phyloP scores from a whole-genome alignment of 257 asterid species.

The Solanum corneliomulleri region DNA sequence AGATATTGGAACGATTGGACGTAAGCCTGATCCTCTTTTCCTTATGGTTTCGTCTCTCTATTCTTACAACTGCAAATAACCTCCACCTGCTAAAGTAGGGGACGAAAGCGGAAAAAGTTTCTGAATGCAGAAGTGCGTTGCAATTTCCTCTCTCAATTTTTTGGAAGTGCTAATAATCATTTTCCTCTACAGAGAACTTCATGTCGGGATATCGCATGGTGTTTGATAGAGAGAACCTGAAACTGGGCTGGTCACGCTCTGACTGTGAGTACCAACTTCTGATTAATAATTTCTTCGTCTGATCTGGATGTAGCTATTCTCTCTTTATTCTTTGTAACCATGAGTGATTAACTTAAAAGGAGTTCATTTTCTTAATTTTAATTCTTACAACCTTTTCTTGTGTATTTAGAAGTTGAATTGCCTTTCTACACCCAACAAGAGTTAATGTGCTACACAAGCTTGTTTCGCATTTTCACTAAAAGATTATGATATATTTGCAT shows the following conservation, averaged over 20 bases:
- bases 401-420: not conserved
- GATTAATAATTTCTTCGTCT: not conserved
- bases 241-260: slow-evolving; percentile 69
- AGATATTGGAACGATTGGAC: slow-evolving; percentile 70
- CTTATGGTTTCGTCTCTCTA: not conserved
- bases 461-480: not conserved
- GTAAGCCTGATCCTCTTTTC: slow-evolving; percentile 33
- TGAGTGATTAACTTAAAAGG: not conserved
- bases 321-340: not conserved
- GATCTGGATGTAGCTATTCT: not conserved
- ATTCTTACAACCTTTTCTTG: not conserved
- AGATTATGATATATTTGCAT: not conserved
- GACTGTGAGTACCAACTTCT: slow-evolving; percentile 48
- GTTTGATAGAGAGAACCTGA: slow-evolving; percentile 65
- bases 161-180: not conserved
- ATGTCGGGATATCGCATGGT: slow-evolving; percentile 73
- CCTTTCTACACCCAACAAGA: not conserved
- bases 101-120: not conserved
- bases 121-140: not conserved
- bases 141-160: not conserved
- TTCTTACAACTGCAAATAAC: not conserved
- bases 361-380: not conserved
- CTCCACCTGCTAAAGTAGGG: not conserved
- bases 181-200: slow-evolving; percentile 71
- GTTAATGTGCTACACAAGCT: not conserved